Evolutionary conservation across 2,329 filamentous ascomycete genomes (phyloP).

Genomic region (Onygenales sp.): DNA sequence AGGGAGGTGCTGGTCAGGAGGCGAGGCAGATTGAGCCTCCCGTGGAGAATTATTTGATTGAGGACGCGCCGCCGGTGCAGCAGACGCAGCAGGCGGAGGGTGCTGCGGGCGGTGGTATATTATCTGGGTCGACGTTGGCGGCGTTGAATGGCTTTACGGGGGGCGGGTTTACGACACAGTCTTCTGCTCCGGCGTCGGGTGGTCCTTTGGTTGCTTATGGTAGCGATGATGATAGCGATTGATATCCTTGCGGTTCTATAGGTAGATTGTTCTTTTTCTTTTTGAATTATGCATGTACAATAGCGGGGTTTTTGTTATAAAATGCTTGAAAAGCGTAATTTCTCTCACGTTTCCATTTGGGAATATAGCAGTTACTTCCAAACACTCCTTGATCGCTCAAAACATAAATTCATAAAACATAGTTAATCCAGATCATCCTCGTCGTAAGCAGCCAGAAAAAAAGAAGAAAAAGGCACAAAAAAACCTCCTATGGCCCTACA

Average conservation of each 20-base stretch:
- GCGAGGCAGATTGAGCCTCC: constrained; percentile 47
- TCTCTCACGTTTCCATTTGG: no score
- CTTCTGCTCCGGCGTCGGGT: constrained; percentile 31
- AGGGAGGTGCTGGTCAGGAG: constrained; percentile 39
- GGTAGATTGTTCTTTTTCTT: background rate
- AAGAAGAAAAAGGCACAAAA: constrained; percentile 7
- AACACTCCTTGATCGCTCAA: background rate
- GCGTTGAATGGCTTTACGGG: constrained; percentile 55
- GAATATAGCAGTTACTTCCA: background rate
- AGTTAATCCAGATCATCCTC: background rate
- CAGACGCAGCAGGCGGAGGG: constrained; percentile 17
- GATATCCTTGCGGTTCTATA: constrained; percentile 11
- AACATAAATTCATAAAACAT: background rate
- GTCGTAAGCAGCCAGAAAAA: constrained; percentile 1
- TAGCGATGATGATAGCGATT: constrained; percentile 73
- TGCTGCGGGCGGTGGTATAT: constrained; percentile 51
- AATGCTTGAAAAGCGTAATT: no score
- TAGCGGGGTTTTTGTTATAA: background rate
- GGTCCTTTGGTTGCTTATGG: constrained; percentile 81
- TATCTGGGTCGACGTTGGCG: constrained; percentile 72
- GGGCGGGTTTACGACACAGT: constrained; percentile 34
- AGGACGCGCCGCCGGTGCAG: constrained; percentile 23
- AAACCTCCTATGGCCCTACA: constrained; percentile 3
- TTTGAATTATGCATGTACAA: background rate
- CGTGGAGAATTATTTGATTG: constrained; percentile 37